A percentile compares a stretch with the other conserved stretches of the same genome.
phyloP scores from a whole-genome alignment of 768 basidiomycete species.

The Mycena sanguinolenta region DNA sequence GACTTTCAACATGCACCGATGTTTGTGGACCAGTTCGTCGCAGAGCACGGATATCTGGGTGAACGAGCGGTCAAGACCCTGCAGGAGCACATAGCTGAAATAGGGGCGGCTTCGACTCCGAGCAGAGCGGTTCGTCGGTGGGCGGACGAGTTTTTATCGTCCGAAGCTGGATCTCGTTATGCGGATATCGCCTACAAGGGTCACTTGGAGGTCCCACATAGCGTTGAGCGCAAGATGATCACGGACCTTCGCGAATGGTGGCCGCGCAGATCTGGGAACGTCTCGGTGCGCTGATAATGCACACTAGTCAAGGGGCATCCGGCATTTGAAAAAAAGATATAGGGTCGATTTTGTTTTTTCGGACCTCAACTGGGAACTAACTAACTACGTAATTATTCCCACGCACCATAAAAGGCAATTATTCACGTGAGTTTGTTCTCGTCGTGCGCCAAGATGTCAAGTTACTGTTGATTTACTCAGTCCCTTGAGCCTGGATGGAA shows the following conservation, averaged over 20 bases:
- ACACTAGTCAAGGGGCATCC: no score
- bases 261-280: constrained; percentile 9
- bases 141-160: constrained; percentile 11
- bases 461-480: no score
- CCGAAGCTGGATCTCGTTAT: constrained; percentile 10
- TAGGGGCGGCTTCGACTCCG: background rate
- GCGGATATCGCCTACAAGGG: background rate
- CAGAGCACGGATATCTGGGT: constrained; percentile 11
- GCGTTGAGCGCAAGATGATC: constrained; percentile 7
- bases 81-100: background rate
- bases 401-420: no score
- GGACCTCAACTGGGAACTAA: no score
- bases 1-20: constrained; percentile 14
- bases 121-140: constrained; percentile 9
- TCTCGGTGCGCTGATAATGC: no score
- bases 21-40: constrained; percentile 10
- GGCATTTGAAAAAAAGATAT: no score
- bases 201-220: background rate
- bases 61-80: constrained; percentile 13
- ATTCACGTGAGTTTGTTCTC: no score
- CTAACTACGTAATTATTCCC: no score
- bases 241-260: constrained; percentile 18
- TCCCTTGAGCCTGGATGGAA: no score
- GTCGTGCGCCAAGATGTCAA: no score
- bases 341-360: no score